phyloP scores from a whole-genome alignment of 495 filamentous ascomycete genomes.

The Penicillium manginii region DNA sequence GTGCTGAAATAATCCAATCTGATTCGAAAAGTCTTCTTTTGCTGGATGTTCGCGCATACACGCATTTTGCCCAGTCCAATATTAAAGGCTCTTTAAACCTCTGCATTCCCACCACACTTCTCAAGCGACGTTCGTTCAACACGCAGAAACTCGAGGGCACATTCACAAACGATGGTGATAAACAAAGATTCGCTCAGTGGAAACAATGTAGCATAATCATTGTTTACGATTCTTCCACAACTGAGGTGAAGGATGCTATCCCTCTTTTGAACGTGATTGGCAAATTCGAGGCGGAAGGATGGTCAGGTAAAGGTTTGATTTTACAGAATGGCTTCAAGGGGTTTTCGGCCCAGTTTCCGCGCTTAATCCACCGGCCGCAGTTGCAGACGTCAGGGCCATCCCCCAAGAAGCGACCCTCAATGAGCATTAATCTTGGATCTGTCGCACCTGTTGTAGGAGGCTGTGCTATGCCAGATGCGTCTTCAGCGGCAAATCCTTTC shows the following conservation, averaged over 20 bases:
- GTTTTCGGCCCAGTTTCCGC: slow-evolving; percentile 56
- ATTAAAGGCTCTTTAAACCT: slow-evolving; percentile 83
- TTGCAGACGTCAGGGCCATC: slow-evolving; percentile 22
- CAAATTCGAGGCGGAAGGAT: slow-evolving; percentile 88
- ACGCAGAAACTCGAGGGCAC: slow-evolving; percentile 87
- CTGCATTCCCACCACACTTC: slow-evolving; percentile 91
- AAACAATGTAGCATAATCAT: slow-evolving; percentile 72
- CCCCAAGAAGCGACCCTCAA: slow-evolving; percentile 49
- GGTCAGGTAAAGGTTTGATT: slow-evolving; percentile 72
- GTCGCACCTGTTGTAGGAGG: slow-evolving; percentile 83
- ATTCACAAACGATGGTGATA: slow-evolving; percentile 75
- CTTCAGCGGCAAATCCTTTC: slow-evolving; percentile 79
- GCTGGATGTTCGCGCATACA: slow-evolving; percentile 86
- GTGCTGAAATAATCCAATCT: slow-evolving; percentile 67
- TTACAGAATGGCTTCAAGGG: slow-evolving; percentile 62
- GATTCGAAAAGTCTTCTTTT: slow-evolving; percentile 64
- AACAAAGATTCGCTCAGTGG: slow-evolving; percentile 78
- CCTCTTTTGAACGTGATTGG: slow-evolving; percentile 83
- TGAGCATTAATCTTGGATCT: slow-evolving; percentile 54
- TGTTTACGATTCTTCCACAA: slow-evolving; percentile 81
- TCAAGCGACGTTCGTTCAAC: slow-evolving; percentile 91
- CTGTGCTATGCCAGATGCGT: slow-evolving; percentile 74
- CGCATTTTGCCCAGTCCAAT: slow-evolving; percentile 75
- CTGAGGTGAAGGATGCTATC: slow-evolving; percentile 74
- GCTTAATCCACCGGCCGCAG: slow-evolving; percentile 38